Percentiles rank a stretch among this genome's conserved stretches.
phyloP scores from a whole-genome alignment of 2,329 filamentous ascomycete genomes.

The Septoria linicola region DNA sequence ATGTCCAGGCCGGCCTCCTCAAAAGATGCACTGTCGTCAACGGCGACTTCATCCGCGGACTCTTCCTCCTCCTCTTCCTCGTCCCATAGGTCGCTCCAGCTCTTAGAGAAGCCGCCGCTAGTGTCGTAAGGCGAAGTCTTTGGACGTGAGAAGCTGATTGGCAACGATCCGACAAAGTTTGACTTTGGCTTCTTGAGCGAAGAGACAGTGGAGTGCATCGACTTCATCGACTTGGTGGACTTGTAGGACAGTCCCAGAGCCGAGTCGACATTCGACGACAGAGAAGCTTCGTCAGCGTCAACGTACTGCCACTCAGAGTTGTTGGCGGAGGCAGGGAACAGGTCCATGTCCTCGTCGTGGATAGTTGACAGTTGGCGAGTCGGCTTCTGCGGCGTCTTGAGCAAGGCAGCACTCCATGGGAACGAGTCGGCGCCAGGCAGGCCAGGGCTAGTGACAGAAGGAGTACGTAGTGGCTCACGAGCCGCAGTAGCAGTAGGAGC shows the following conservation, averaged over 20 bases:
- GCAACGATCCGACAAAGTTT: constrained; percentile 71
- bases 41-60: constrained; percentile 40
- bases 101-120: constrained; percentile 74
- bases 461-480: constrained; percentile 91
- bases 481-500: constrained; percentile 74
- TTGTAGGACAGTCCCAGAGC: constrained; percentile 78
- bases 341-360: constrained; percentile 75
- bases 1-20: constrained; percentile 30
- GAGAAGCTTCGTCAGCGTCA: constrained; percentile 73
- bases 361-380: constrained; percentile 84
- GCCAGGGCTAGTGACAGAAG: constrained; percentile 85
- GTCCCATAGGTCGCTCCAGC: constrained; percentile 98
- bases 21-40: constrained; percentile 4
- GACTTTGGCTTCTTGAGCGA: constrained; percentile 64
- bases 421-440: constrained; percentile 76
- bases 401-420: constrained; percentile 90
- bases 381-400: constrained; percentile 68
- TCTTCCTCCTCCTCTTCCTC: constrained; percentile 80
- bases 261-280: constrained; percentile 82
- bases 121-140: constrained; percentile 56
- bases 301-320: constrained; percentile 68
- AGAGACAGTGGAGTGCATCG: constrained; percentile 43
- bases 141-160: constrained; percentile 56
- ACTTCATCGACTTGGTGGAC: constrained; percentile 55
- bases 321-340: constrained; percentile 76